These are phyloP conservation scores for Echeveria elegans DNA, from an alignment of 164 flowering plant species.

Conservation along the genomic window DNA sequence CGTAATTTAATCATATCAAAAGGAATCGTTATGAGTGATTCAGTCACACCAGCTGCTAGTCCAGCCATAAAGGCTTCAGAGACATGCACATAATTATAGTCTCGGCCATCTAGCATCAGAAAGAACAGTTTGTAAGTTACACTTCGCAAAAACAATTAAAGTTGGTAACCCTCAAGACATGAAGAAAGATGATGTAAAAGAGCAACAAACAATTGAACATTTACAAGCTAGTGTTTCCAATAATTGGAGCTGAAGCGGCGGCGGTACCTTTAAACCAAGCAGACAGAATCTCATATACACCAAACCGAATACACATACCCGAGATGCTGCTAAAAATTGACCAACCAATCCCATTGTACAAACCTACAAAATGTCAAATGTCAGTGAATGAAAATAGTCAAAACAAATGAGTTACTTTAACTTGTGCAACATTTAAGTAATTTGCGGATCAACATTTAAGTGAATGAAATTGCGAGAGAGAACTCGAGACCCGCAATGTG, in stretches of 20 bases:
- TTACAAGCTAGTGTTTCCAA: not conserved
- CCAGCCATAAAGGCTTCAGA: slow-evolving; percentile 88
- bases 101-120: slow-evolving; percentile 69
- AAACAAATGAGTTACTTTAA: not conserved
- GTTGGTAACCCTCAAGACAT: not conserved
- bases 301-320: slow-evolving; percentile 75
- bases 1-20: slow-evolving; percentile 83
- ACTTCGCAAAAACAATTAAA: not conserved
- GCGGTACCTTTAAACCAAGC: slow-evolving; percentile 74
- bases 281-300: slow-evolving; percentile 63
- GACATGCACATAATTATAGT: slow-evolving; percentile 50
- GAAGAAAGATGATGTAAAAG: not conserved
- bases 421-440: not conserved
- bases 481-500: no score
- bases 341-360: slow-evolving; percentile 77
- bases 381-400: not conserved
- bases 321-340: slow-evolving; percentile 48
- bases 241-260: not conserved
- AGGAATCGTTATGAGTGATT: slow-evolving; percentile 63
- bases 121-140: not conserved
- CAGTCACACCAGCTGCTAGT: slow-evolving; percentile 61
- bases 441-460: no score
- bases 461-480: no score
- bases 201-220: no score
- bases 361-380: slow-evolving; percentile 43